Evolutionary conservation across 1,284 basidiomycete species (phyloP).

Genomic region (Cryptococcus sp.): DNA sequence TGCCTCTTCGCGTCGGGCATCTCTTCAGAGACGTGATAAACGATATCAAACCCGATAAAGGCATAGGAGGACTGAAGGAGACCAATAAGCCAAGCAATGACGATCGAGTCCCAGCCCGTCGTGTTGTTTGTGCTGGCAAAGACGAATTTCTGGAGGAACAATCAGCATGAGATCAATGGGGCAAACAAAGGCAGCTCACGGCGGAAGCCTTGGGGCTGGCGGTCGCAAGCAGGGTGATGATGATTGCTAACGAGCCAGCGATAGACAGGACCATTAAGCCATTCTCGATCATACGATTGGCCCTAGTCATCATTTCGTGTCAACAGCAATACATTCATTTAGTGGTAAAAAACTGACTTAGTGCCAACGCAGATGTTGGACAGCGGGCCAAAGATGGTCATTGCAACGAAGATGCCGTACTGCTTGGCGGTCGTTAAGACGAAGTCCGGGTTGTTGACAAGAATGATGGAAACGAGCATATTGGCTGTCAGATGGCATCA

Average conservation of each 20-base stretch:
- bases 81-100: constrained; percentile 38
- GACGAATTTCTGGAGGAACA: constrained; percentile 49
- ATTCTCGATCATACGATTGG: constrained; percentile 19
- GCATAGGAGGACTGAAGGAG: constrained; percentile 26
- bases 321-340: too few species aligned
- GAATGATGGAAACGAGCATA: constrained; percentile 13
- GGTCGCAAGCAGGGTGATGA: constrained; percentile 47
- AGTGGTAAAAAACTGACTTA: neutral
- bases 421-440: constrained; percentile 18
- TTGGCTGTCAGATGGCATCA: constrained; percentile 17
- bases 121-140: constrained; percentile 49
- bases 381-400: constrained; percentile 21
- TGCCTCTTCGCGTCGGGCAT: constrained; percentile 28
- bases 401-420: constrained; percentile 24
- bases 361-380: constrained; percentile 12
- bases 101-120: constrained; percentile 53
- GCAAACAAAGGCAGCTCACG: constrained; percentile 8
- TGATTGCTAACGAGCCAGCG: constrained; percentile 42
- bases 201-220: constrained; percentile 24
- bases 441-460: constrained; percentile 17
- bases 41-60: constrained; percentile 64
- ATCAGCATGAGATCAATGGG: constrained; percentile 7
- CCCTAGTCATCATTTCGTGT: neutral
- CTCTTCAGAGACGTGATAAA: constrained; percentile 32
- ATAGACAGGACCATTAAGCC: constrained; percentile 38